Conservation (phyloP, 306 rosid genomes). For the Cicer judaicum region DNA sequence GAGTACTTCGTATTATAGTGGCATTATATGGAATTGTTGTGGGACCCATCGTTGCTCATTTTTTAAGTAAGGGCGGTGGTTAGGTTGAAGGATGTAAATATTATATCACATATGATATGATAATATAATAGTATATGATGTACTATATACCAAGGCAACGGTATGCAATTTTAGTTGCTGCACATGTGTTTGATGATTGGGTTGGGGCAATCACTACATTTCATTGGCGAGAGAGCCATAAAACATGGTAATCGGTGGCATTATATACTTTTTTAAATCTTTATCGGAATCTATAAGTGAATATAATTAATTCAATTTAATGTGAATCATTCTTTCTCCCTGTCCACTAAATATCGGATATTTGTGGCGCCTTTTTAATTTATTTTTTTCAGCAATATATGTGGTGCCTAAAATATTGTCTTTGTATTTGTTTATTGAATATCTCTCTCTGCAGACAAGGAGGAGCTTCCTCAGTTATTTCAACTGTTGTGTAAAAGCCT, state of each 20-base stretch:
- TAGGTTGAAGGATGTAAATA: slow-evolving; percentile 24
- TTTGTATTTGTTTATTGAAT: neutral
- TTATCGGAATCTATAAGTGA: neutral
- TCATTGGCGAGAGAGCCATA: slow-evolving; percentile 34
- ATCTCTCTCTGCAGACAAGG: slow-evolving; percentile 60
- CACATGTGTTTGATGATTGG: slow-evolving; percentile 48
- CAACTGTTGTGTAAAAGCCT: slow-evolving; percentile 85
- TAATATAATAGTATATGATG: neutral
- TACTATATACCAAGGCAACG: slow-evolving; percentile 32
- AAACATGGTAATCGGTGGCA: slow-evolving; percentile 5
- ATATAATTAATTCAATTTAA: neutral
- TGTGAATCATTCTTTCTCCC: neutral
- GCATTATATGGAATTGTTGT: neutral
- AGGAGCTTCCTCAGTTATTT: slow-evolving; percentile 85
- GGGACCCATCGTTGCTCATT: slow-evolving; percentile 1
- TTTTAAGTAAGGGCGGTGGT: slow-evolving; percentile 39
- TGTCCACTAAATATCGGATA: slow-evolving; percentile 14
- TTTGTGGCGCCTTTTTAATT: neutral
- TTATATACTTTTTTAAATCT: neutral
- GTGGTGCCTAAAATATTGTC: slow-evolving; percentile 2
- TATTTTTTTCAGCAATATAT: neutral
- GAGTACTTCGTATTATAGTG: neutral
- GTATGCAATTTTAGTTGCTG: slow-evolving; percentile 44
- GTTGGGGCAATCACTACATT: slow-evolving; percentile 18
- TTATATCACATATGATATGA: neutral